Conservation (phyloP, 352 stramenopile species). For the Chrysophaeum taylorii region DNA sequence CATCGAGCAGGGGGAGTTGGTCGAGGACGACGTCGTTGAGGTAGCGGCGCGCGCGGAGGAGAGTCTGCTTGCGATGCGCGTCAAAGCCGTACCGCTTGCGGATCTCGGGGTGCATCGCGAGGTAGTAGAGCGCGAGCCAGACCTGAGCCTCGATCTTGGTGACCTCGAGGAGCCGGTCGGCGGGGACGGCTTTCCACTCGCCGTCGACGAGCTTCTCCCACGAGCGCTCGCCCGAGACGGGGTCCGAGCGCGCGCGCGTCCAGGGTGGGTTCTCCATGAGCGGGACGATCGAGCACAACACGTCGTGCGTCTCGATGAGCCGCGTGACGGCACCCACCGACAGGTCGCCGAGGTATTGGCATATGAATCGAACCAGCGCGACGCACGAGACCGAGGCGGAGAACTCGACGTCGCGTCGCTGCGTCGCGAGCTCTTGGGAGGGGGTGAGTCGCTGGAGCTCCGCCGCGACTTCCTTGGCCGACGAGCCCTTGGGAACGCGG, state of each 20-base stretch:
- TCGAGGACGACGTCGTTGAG: conserved; percentile 84
- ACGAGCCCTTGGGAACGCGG: background rate
- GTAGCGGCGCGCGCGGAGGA: conserved; percentile 84
- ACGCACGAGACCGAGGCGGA: conserved; percentile 65
- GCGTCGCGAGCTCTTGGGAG: conserved; percentile 40
- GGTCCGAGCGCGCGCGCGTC: conserved; percentile 49
- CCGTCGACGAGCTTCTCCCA: conserved; percentile 81
- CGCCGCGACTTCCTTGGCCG: conserved; percentile 23
- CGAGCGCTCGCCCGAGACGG: conserved; percentile 15
- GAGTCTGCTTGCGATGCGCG: conserved; percentile 76
- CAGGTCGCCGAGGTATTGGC: conserved; percentile 69
- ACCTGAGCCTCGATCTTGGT: conserved; percentile 80
- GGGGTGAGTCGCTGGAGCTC: conserved; percentile 14
- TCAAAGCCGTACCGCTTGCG: conserved; percentile 85
- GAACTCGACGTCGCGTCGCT: conserved; percentile 70
- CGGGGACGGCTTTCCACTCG: conserved; percentile 71
- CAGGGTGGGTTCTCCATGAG: conserved; percentile 90
- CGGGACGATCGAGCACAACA: conserved; percentile 72
- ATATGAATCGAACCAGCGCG: conserved; percentile 69
- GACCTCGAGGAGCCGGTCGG: conserved; percentile 72
- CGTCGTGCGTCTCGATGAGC: conserved; percentile 89
- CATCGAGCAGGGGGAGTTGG: conserved; percentile 80
- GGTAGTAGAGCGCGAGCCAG: conserved; percentile 85
- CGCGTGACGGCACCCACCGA: conserved; percentile 70
- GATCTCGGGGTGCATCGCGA: conserved; percentile 75